Base-by-base conservation (phyloP, 129 eudicot genomes). In the Glebionis coronaria region DNA sequence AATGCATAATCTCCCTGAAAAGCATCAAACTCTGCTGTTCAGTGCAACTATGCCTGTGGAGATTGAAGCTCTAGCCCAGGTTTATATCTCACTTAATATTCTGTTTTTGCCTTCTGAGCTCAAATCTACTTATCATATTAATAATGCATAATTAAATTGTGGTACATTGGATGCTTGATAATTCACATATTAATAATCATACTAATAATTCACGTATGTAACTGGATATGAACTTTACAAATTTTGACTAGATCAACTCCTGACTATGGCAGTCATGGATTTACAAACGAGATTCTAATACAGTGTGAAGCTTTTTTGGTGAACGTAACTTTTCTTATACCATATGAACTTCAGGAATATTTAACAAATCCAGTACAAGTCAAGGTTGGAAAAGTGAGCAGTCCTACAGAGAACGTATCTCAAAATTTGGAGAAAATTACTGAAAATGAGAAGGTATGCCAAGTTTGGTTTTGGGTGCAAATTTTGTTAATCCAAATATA, bases 11-110 rank as follows among this genome's bases (percentile, higher is more conserved):
- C 92, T 88, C 68, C 92, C 92, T 7, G 72, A 76, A 68, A 88
- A 83, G 68, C 96, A 88, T 77, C 96, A 88, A 68, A 88, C 96
- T 3, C 68, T 85, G 79, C 63, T 88, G 76, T 88, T 88, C 49
- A 88, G 93, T 79, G 96, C 96, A 40, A 88, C 96, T 67, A 88
- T 88, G 96, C 96, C 96, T 3, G 86, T 83, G 72, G 96, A 88
- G 87, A 88, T 88, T 74, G 96, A 88, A 85, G 88, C 86, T 57
- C 73, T 88, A 54, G 89, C 93, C 65, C 92, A 85, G 96, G 96
- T 88, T 56, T 62, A 56, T 57, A 61, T 61, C 27, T 70, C 60
- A 25, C 59, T 21, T 44, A 56, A 61, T 69, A 28, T 35, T 44
- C 18, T 40, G 61, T 14, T 12, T 59, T 35, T 42, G 14, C 50